Percentiles rank a stretch among this genome's conserved stretches.
Evolutionary conservation across 2,329 filamentous ascomycete species (phyloP).

Genomic region (Tolypocladium nubicola): DNA sequence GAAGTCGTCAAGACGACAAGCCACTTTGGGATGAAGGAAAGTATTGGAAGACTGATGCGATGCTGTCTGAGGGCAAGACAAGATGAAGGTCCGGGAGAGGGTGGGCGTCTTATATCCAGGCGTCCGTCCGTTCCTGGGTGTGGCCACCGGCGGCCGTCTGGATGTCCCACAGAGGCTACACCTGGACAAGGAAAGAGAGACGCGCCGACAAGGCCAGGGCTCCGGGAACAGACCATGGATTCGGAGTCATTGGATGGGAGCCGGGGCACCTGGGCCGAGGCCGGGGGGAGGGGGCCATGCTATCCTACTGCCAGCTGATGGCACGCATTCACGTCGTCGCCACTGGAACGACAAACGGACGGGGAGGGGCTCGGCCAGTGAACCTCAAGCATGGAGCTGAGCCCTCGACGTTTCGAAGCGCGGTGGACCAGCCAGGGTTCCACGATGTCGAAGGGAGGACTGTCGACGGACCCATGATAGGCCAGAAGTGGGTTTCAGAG

Average conservation of each 20-base stretch:
- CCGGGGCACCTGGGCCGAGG: conserved; percentile 1
- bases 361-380: conserved; percentile 2
- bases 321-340: conserved; percentile 5
- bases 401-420: conserved; percentile 6
- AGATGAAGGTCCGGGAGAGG: neutral
- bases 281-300: neutral
- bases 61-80: conserved; percentile 3
- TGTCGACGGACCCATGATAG: conserved; percentile 5
- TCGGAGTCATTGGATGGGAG: conserved; percentile 5
- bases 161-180: conserved; percentile 1
- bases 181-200: conserved; percentile 3
- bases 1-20: conserved; percentile 22
- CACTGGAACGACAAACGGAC: neutral
- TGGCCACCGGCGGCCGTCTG: neutral
- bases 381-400: conserved; percentile 3
- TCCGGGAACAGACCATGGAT: conserved; percentile 6
- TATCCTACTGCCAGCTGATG: conserved; percentile 1
- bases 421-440: conserved; percentile 1
- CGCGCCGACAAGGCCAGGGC: neutral
- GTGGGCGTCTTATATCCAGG: conserved; percentile 5
- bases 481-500: conserved; percentile 7
- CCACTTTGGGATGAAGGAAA: conserved; percentile 9
- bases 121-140: neutral
- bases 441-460: conserved; percentile 5
- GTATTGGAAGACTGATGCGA: conserved; percentile 1